Evolutionary conservation across 2,329 filamentous ascomycete genomes (phyloP), one percentile per base, ranked within the genome.

Genomic region (Phialocephala subalpina): DNA sequence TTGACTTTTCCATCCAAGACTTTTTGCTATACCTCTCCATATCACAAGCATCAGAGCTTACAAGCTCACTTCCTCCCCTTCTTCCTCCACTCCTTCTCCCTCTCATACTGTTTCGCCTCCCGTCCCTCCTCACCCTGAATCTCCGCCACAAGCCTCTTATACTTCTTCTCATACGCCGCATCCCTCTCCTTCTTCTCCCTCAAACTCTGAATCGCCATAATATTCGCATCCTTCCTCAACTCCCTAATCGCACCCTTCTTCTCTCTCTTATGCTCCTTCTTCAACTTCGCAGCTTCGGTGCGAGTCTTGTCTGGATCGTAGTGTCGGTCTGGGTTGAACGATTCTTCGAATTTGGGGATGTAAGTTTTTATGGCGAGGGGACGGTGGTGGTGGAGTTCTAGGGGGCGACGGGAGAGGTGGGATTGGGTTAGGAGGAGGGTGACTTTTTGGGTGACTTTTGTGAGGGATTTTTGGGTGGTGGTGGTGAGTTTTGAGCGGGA

Each of bases 271-370:
- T 94, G 92, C 82, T 98, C 95, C 69, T 90, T 90, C 81, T 90
- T 90, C 76, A 99, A 86, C 79, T 94, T 96, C 76, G 90, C 90
- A 68, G 92, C 81, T 76, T 97, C 94, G 25, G 92, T 90, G 38
- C 96, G 92, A 80, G 97, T 94, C 72, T 90, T 90, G 80, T 99
- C 92, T 0, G 94, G 94, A 77, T 99, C 97, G 86, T 99, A 98
- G 85, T 98, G 96, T 82, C 94, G 95, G 82, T 92, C 89, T 2
- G 96, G 96, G 78, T 97, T 96, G 86, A 94, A 99, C 65, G 87
- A 86, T 77, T 97, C 95, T 81, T 98, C 96, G 81, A 98, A 99
- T 79, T 97, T 97, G 79, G 96, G 96, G 56, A 97, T 89, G 65
- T 87, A 90, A 8, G 89, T 90, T 79, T 95, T 94, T 82, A 98